phyloP scores from a whole-genome alignment of 148 eudicot species.

The Chenopodium berlandieri region DNA sequence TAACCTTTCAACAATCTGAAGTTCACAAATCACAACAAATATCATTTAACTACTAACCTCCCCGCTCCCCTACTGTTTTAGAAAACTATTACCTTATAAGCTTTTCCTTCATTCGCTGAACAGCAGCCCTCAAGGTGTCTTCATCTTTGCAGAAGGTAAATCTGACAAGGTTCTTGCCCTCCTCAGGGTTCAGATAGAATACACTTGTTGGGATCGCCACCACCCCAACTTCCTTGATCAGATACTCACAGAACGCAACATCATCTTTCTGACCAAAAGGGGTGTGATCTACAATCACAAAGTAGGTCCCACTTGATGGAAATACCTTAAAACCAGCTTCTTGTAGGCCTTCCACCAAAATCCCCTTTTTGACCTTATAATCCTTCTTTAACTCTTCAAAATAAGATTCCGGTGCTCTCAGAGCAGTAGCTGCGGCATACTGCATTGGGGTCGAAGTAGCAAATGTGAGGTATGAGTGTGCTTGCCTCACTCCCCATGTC shows the following conservation, averaged over 20 bases:
- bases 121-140: conserved; percentile 71
- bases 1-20: conserved; percentile 9
- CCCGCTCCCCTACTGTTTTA: background rate
- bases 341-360: conserved; percentile 76
- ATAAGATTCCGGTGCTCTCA: conserved; percentile 78
- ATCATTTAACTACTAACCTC: background rate
- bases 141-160: conserved; percentile 98
- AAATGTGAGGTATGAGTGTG: conserved; percentile 86
- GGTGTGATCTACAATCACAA: conserved; percentile 92
- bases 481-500: conserved; percentile 89
- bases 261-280: conserved; percentile 83
- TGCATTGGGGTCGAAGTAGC: conserved; percentile 99
- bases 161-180: conserved; percentile 92
- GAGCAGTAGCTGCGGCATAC: conserved; percentile 73
- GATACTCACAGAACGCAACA: conserved; percentile 78
- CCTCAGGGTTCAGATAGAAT: conserved; percentile 82
- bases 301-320: conserved; percentile 97
- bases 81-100: conserved; percentile 25
- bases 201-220: conserved; percentile 96
- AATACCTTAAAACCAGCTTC: conserved; percentile 78
- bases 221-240: conserved; percentile 94
- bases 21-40: background rate
- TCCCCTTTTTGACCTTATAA: conserved; percentile 68
- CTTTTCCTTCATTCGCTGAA: conserved; percentile 81
- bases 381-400: conserved; percentile 68